Evolutionary conservation across 768 basidiomycete genomes (phyloP).

Genomic region (Symmetrospora coprosmae): DNA sequence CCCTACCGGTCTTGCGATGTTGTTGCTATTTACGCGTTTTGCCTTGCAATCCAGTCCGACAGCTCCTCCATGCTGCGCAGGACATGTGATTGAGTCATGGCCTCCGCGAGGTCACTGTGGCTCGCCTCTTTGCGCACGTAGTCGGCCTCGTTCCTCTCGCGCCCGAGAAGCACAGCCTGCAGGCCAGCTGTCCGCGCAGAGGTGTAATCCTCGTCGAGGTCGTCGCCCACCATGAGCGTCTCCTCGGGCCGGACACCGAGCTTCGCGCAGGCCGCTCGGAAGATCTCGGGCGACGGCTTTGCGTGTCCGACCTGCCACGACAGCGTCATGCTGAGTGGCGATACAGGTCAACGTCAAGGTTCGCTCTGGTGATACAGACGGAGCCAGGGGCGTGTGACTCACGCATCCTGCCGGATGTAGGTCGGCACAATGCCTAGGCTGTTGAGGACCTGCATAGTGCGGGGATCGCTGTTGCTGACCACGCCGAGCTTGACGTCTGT

Average conservation of each 20-base stretch:
- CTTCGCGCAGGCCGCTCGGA: neutral
- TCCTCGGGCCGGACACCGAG: neutral
- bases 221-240: conserved; percentile 21
- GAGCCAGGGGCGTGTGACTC: neutral
- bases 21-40: too few species aligned
- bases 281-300: conserved; percentile 13
- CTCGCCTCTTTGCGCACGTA: neutral
- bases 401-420: neutral
- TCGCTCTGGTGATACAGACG: too few species aligned
- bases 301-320: conserved; percentile 20
- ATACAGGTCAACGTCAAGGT: neutral
- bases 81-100: neutral
- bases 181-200: neutral
- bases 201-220: conserved; percentile 14
- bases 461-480: conserved; percentile 18
- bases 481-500: conserved; percentile 3
- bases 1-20: too few species aligned
- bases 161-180: conserved; percentile 1
- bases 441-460: conserved; percentile 12
- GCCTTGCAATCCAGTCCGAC: neutral
- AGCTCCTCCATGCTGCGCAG: neutral
- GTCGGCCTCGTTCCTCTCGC: neutral
- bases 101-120: neutral
- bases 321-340: neutral
- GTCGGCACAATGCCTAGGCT: conserved; percentile 15